Conservation (phyloP, 2,329 filamentous ascomycete genomes). For the Dactylellina parvicollis region DNA sequence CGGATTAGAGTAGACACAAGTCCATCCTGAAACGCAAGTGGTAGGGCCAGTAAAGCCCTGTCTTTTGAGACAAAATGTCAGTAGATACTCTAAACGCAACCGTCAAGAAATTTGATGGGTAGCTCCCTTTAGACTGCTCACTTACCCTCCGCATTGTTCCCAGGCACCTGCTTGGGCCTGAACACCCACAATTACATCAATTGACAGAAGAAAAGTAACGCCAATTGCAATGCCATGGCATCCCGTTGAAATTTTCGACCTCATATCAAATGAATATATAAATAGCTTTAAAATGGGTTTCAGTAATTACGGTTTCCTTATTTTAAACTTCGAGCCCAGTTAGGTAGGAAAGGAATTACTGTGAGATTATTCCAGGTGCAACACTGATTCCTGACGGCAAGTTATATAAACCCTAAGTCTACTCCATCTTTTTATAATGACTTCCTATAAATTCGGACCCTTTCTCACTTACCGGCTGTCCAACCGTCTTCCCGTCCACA, state of each 20-base stretch:
- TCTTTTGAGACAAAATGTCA: not conserved
- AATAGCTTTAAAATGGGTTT: not conserved
- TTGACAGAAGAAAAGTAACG: not conserved
- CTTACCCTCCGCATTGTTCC: slow-evolving; percentile 20
- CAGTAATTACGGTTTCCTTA: too few relatives aligned
- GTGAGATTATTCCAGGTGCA: too few relatives aligned
- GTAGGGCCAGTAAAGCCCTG: slow-evolving; percentile 13
- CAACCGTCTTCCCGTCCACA: too few relatives aligned
- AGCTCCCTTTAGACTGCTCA: not conserved
- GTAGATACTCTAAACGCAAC: not conserved
- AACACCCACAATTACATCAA: not conserved
- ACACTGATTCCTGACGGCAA: too few relatives aligned
- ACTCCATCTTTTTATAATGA: too few relatives aligned
- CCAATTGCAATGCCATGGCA: not conserved
- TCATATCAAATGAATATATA: not conserved
- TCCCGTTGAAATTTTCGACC: not conserved
- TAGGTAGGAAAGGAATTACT: too few relatives aligned
- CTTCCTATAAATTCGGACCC: too few relatives aligned
- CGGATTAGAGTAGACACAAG: slow-evolving; percentile 9
- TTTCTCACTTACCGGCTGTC: too few relatives aligned
- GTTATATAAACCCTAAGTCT: too few relatives aligned
- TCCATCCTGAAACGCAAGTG: slow-evolving; percentile 25
- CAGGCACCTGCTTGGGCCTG: slow-evolving; percentile 3
- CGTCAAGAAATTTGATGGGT: not conserved
- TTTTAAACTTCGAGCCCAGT: too few relatives aligned